These are phyloP conservation scores for Didymella pinodella DNA, from an alignment of 2,329 filamentous ascomycete genomes.

Conservation along the genomic window DNA sequence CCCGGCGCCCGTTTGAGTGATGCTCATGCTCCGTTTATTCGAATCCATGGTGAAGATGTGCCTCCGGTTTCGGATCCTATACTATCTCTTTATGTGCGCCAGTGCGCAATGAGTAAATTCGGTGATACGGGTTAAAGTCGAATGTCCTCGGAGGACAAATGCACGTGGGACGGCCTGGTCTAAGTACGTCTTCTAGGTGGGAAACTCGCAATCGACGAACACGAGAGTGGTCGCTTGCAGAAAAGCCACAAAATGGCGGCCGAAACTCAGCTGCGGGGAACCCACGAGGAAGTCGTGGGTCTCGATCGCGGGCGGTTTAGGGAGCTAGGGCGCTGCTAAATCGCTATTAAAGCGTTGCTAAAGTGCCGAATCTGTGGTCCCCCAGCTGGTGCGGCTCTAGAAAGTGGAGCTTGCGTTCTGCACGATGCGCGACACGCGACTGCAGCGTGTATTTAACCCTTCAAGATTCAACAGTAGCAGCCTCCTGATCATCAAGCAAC, in stretches of 20 bases:
- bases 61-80: background rate
- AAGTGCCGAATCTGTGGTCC: background rate
- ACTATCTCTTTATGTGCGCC: background rate
- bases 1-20: constrained; percentile 16
- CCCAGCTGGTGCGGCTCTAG: background rate
- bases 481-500: background rate
- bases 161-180: background rate
- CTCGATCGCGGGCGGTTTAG: background rate
- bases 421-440: constrained; percentile 6
- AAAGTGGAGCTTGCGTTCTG: background rate
- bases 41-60: constrained; percentile 8
- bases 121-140: background rate
- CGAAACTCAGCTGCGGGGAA: constrained; percentile 9
- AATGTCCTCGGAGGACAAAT: background rate
- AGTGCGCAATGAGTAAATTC: background rate
- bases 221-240: constrained; percentile 1
- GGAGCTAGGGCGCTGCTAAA: constrained; percentile 1
- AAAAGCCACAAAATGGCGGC: background rate
- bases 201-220: background rate
- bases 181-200: background rate
- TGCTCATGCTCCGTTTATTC: constrained; percentile 14
- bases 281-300: background rate
- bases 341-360: background rate
- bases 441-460: constrained; percentile 2
- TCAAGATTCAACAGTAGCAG: too few relatives aligned